Base-by-base conservation (phyloP, 1,284 basidiomycete species). In the Microbotryomycetes sp. region DNA sequence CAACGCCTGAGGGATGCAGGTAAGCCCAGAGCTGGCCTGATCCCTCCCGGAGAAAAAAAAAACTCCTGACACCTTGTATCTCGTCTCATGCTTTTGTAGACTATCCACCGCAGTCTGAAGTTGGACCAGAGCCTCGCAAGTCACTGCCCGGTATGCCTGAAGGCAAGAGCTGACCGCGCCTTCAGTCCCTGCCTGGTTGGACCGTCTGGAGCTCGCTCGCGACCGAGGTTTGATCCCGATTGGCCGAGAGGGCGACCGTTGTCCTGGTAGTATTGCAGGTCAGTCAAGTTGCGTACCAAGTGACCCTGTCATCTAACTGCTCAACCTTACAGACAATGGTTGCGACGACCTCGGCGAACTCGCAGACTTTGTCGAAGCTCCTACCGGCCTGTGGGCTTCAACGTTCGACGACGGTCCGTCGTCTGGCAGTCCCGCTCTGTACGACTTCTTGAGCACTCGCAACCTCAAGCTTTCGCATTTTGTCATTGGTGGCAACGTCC, bases 331-430 rank as follows among this genome's bases (percentile, higher is more conserved):
- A 50, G 80, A 78, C 57, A 66, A 78, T 3, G 82, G 75, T 41
- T 41, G 35, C 18, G 9, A 11, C 18, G 35, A 18, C 18, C 35
- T 11, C 9, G 35, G 35, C 9, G 18, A 18, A 9, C 35, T 41
- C 35, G 35, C 35, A 18, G 84, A 87, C 68, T 71, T 87, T 54
- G 88, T 85, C 85, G 82, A 89, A 67, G 85, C 82, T 3, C 87
- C 87, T 2, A 71, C 79, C 41, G 82, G 83, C 27, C 72, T 78
- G 29, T 76, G 87, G 64, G 85, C 57, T 9, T n/a, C 66, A 15
- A 58, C 64, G 1, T 72, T 89, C 72, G 89, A 91, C 72, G 89
- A 91, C 73, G 89, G 89, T 5, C 89, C 89, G 0, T 78, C 80
- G 29, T 75, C 78, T 1, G 83, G 75, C 3, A 78, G 78, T 1